Evolutionary conservation across 2,329 filamentous ascomycete genomes (phyloP), one percentile per base, ranked within the genome.

Genomic region (Colletotrichum cordylinicola): DNA sequence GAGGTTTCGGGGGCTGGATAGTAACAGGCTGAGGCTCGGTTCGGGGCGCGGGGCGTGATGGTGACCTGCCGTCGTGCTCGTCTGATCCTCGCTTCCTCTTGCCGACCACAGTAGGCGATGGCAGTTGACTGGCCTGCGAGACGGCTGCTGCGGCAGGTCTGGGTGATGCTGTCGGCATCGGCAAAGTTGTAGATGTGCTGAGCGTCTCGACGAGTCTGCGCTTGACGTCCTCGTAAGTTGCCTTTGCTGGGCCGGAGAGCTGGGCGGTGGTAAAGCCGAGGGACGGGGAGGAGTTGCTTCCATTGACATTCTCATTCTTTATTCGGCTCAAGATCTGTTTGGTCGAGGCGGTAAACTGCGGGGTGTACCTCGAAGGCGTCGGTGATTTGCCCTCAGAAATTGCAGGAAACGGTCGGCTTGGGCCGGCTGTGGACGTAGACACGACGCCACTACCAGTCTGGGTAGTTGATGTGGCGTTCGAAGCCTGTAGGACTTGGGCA

Each of bases 301-400:
- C 58, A 12, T 18, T 60, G 16, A 29, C 39, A 12, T 48, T 48
- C 39, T 48, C 67, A 9, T 31, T 66, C 7, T 80, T 80, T 7
- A 84, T 78, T 24, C 81, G 81, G 24, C 77, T 76, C 37, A 85
- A 66, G 43, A 85, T 83, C 68, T 79, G 70, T 9, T 78, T 75
- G 8, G 74, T 79, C 48, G 80, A 75, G 9, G 78, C 75, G 35
- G 81, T 78, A 77, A 84, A 85, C 39, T 84, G 83, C 8, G 79
- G 79, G 7, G 77, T 75, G 70, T 85, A 85, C 24, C 81, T 29
- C 16, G 69, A 15, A 13, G 62, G 27, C n/a, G 61, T 21, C 4
- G 39, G 24, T 21, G 21, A 18, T 9, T 68, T 27, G 15, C 8
- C 21, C 5, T 55, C n/a, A 2, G 43, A 24, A 2, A n/a, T 18